Percentiles rank a stretch among this genome's conserved stretches.
Conservation (phyloP, 805 yeast species). For the Starmerella bombicola region DNA sequence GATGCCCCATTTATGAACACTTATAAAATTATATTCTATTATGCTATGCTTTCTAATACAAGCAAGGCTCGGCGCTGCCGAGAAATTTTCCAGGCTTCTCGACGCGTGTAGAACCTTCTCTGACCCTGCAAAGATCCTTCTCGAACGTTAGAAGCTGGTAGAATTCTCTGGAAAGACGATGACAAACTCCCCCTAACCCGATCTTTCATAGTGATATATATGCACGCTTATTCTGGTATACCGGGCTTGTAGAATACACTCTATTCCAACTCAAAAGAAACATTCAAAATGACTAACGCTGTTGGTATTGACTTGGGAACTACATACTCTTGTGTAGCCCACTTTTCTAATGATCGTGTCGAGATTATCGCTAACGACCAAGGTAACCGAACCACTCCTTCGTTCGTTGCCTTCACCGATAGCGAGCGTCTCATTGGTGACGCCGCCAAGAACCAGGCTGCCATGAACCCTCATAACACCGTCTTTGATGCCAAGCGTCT, state of each 20-base stretch:
- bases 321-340: conserved; percentile 95
- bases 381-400: conserved; percentile 97
- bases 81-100: too few species aligned
- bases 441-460: conserved; percentile 97
- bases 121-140: conserved; percentile 8
- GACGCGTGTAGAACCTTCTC: neutral
- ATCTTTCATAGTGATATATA: neutral
- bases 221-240: too few species aligned
- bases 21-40: too few species aligned
- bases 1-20: too few species aligned
- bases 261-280: conserved; percentile 1
- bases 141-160: conserved; percentile 15
- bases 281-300: conserved; percentile 20
- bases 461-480: conserved; percentile 88
- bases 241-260: conserved; percentile 12
- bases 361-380: conserved; percentile 95
- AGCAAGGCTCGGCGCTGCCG: too few species aligned
- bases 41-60: too few species aligned
- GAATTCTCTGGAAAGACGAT: conserved; percentile 13
- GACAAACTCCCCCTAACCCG: conserved; percentile 17
- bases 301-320: conserved; percentile 61
- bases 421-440: conserved; percentile 92
- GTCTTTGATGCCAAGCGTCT: conserved; percentile 93
- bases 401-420: conserved; percentile 92
- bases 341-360: conserved; percentile 69